These are phyloP conservation scores for Plantago elongata DNA, from an alignment of 257 asterid species.

Conservation along the genomic window DNA sequence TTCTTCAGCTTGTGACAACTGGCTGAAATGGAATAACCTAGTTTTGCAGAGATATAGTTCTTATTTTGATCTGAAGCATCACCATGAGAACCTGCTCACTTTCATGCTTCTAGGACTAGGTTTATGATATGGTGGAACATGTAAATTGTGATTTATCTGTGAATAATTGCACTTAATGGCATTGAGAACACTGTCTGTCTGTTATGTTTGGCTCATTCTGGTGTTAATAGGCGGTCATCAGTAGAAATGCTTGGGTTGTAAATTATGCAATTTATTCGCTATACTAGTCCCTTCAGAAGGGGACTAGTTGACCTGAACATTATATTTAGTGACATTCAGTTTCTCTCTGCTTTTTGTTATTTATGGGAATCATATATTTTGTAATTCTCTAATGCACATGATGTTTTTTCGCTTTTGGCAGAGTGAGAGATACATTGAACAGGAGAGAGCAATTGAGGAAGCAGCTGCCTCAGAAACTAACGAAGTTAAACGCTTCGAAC, in stretches of 20 bases:
- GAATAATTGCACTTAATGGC: too few relatives aligned
- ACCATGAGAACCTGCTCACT: too few relatives aligned
- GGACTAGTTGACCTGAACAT: neutral
- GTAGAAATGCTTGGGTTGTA: conserved; percentile 1
- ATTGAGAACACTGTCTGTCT: too few relatives aligned
- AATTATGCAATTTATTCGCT: conserved; percentile 15
- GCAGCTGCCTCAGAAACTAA: conserved; percentile 43
- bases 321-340: conserved; percentile 7
- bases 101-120: too few relatives aligned
- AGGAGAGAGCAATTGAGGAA: conserved; percentile 34
- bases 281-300: conserved; percentile 8
- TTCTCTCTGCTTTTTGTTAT: conserved; percentile 9
- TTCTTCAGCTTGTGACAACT: conserved; percentile 9
- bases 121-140: too few relatives aligned
- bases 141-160: too few relatives aligned
- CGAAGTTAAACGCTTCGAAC: conserved; percentile 80
- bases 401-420: conserved; percentile 25
- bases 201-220: neutral
- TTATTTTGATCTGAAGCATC: too few relatives aligned
- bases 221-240: neutral
- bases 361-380: neutral
- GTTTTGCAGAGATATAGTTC: too few relatives aligned
- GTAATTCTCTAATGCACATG: conserved; percentile 1
- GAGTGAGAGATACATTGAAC: conserved; percentile 42
- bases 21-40: neutral